Percentiles rank a stretch among this genome's conserved stretches.
Evolutionary conservation across 768 basidiomycete species (phyloP).

Genomic region (Amyloporia xantha): DNA sequence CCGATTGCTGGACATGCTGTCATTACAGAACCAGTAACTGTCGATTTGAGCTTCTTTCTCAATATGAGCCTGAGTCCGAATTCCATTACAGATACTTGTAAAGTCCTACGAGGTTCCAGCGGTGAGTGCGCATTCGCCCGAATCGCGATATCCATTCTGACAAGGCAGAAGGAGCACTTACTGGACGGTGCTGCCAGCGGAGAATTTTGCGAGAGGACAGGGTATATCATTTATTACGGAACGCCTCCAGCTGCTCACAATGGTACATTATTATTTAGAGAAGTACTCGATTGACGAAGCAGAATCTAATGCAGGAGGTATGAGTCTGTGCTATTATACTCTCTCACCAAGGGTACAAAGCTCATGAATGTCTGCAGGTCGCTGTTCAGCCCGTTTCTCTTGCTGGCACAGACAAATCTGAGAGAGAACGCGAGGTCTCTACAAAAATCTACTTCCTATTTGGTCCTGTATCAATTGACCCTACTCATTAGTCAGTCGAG

Average conservation of each 20-base stretch:
- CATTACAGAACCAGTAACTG: conserved; percentile 1
- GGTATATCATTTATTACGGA: neutral
- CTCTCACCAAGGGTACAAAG: neutral
- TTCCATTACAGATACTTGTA: neutral
- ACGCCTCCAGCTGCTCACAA: too few species aligned
- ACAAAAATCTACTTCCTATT: neutral
- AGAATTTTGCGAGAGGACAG: neutral
- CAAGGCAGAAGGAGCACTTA: neutral
- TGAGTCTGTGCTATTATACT: neutral
- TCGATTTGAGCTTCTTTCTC: too few species aligned
- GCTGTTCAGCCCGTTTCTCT: too few species aligned
- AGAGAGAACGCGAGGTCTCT: neutral
- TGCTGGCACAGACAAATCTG: too few species aligned
- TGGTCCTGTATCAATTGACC: neutral
- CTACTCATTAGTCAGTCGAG: neutral
- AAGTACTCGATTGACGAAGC: neutral
- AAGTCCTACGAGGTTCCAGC: neutral
- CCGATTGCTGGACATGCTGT: neutral
- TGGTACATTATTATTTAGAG: too few species aligned
- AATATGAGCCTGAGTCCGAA: too few species aligned
- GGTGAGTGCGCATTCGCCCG: neutral
- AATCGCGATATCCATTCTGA: too few species aligned
- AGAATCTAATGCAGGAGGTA: neutral
- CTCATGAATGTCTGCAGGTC: neutral
- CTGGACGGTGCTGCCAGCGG: neutral